Evolutionary conservation across 2,329 filamentous ascomycete genomes (phyloP).

Genomic region (Cercospora zeae-maydis): DNA sequence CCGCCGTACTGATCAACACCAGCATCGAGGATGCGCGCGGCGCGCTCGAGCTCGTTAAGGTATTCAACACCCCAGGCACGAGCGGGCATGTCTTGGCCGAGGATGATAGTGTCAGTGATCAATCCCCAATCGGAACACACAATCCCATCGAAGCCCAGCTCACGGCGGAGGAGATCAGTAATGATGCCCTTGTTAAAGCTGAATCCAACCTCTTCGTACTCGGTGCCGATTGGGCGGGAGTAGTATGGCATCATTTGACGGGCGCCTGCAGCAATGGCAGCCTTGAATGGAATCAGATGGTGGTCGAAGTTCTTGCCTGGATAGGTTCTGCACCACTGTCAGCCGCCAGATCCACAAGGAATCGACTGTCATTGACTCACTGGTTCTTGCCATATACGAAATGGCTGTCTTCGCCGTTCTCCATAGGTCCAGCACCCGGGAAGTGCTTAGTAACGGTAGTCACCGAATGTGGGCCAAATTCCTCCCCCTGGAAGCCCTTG

Average conservation of each 20-base stretch:
- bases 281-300: conserved; percentile 51
- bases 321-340: conserved; percentile 37
- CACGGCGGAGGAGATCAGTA: conserved; percentile 47
- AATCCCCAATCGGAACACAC: conserved; percentile 54
- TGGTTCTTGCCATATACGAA: conserved; percentile 53
- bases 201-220: conserved; percentile 49
- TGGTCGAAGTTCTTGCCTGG: conserved; percentile 51
- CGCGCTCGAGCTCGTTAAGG: conserved; percentile 44
- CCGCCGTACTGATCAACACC: conserved; percentile 54
- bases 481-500: conserved; percentile 47
- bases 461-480: conserved; percentile 45
- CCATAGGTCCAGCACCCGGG: conserved; percentile 49
- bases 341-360: neutral
- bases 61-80: conserved; percentile 52
- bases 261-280: conserved; percentile 49
- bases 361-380: neutral
- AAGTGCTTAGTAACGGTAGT: conserved; percentile 54
- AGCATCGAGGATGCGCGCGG: conserved; percentile 46
- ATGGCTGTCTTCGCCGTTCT: conserved; percentile 52
- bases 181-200: conserved; percentile 52
- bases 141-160: conserved; percentile 53
- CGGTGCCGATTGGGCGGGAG: conserved; percentile 47
- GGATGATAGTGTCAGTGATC: conserved; percentile 45
- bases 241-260: conserved; percentile 55
- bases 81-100: conserved; percentile 47